Base-by-base conservation (phyloP, 2,329 filamentous ascomycete species). In the Byssochlamys sp. region DNA sequence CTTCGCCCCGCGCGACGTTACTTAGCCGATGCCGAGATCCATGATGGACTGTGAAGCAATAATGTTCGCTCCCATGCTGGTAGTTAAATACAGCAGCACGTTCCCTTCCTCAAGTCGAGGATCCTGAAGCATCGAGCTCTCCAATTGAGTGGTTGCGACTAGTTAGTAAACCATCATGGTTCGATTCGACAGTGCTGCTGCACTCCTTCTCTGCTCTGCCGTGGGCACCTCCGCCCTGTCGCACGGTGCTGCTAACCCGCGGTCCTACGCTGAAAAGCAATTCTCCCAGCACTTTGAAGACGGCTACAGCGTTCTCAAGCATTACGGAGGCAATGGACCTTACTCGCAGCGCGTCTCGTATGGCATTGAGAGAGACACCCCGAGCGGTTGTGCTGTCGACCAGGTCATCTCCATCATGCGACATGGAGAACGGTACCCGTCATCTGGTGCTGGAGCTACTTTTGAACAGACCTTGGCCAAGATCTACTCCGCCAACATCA, bases 361-460 rank as follows among this genome's bases (percentile, higher is more conserved):
- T 27, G 64, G 64, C 10, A 61, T 66, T 31, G 58, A 55, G 24
- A 61, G 63, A 33, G 61, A 66, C 11, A 55, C 64, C 1, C 65
- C 64, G 4, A 56, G 59, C 4, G 48, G 50, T 54, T 67, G 65
- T 53, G 39, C 55, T 1, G 63, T 66, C 5, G 64, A 64, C 50
- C 65, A 67, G 53, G 62, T 65, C 14, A 60, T 65, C 53, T 65
- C 63, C 59, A 58, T 65, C 58, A 63, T 55, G 54, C 60, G 65
- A 10, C 64, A 67, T 28, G 64, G 65, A 9, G 65, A 67, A 55
- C 62, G 64, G 9, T 66, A 66, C 52, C 64, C 65, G 5, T 54
- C 53, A 25, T 31, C 54, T 7, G 54, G 33, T 14, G 56, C 55
- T 26, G 60, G 57, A 0, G 24, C 52, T 12, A 48, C 53, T 7